These are phyloP conservation scores for Fusarium torulosum DNA, from an alignment of 2,329 filamentous ascomycete genomes.

Conservation along the genomic window DNA sequence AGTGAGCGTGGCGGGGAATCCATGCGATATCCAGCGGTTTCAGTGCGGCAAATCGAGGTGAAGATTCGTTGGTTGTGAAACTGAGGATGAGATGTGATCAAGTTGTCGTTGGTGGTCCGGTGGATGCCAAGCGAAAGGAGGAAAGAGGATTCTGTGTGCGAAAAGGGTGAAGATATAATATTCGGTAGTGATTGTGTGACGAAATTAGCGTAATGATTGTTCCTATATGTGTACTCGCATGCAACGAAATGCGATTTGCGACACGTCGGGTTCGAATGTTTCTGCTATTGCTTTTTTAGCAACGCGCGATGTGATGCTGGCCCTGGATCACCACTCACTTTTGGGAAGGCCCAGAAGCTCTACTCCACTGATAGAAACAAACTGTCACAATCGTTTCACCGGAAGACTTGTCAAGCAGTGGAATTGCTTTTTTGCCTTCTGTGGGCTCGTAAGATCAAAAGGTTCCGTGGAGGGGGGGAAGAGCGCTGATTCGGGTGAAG, in stretches of 20 bases:
- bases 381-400: conserved; percentile 46
- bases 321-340: conserved; percentile 44
- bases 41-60: conserved; percentile 11
- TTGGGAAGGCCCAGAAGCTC: conserved; percentile 29
- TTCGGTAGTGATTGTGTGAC: conserved; percentile 22
- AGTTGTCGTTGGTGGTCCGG: conserved; percentile 10
- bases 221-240: conserved; percentile 15
- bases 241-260: conserved; percentile 30
- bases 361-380: conserved; percentile 36
- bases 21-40: conserved; percentile 32
- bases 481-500: conserved; percentile 21
- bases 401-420: conserved; percentile 38
- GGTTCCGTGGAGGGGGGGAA: conserved; percentile 21
- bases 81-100: conserved; percentile 24
- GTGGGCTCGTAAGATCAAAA: conserved; percentile 40
- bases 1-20: conserved; percentile 32
- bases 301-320: conserved; percentile 43
- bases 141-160: conserved; percentile 24
- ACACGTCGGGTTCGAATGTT: conserved; percentile 42
- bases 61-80: conserved; percentile 21
- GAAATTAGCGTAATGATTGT: conserved; percentile 12
- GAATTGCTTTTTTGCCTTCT: conserved; percentile 46
- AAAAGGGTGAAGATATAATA: conserved; percentile 29
- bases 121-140: conserved; percentile 24
- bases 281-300: conserved; percentile 46